Evolutionary conservation across 768 basidiomycete genomes (phyloP).

Genomic region (Astraeus odoratus): DNA sequence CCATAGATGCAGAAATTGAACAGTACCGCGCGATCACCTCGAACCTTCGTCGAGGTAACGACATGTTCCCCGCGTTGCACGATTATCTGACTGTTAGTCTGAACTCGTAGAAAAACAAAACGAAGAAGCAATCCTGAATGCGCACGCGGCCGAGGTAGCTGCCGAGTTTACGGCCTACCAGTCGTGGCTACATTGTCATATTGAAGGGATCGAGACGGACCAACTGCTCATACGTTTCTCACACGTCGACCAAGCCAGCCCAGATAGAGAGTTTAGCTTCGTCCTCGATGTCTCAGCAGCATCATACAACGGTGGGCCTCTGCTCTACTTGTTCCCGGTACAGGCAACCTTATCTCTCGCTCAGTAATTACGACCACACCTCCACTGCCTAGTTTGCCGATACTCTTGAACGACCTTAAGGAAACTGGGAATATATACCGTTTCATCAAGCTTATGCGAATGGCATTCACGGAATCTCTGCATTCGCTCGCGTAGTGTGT

Average conservation of each 20-base stretch:
- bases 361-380: slow-evolving; percentile 80
- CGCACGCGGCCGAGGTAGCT: slow-evolving; percentile 43
- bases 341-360: background rate
- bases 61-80: slow-evolving; percentile 12
- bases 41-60: slow-evolving; percentile 57
- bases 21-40: slow-evolving; percentile 57
- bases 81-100: background rate
- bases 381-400: slow-evolving; percentile 54
- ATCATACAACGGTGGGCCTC: slow-evolving; percentile 55
- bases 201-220: slow-evolving; percentile 77
- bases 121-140: slow-evolving; percentile 51
- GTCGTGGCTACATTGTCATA: slow-evolving; percentile 48
- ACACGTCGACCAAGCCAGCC: slow-evolving; percentile 51
- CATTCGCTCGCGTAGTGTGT: background rate
- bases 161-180: slow-evolving; percentile 56
- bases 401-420: slow-evolving; percentile 67
- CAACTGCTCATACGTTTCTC: slow-evolving; percentile 70
- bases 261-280: slow-evolving; percentile 60
- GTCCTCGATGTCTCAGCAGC: slow-evolving; percentile 65
- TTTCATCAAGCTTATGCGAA: slow-evolving; percentile 65
- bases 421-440: slow-evolving; percentile 58
- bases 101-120: slow-evolving; percentile 51
- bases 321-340: background rate
- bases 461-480: slow-evolving; percentile 37
- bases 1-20: slow-evolving; percentile 65